These are phyloP conservation scores for Pisolithus orientalis DNA, from an alignment of 768 basidiomycete species.

Conservation along the genomic window DNA sequence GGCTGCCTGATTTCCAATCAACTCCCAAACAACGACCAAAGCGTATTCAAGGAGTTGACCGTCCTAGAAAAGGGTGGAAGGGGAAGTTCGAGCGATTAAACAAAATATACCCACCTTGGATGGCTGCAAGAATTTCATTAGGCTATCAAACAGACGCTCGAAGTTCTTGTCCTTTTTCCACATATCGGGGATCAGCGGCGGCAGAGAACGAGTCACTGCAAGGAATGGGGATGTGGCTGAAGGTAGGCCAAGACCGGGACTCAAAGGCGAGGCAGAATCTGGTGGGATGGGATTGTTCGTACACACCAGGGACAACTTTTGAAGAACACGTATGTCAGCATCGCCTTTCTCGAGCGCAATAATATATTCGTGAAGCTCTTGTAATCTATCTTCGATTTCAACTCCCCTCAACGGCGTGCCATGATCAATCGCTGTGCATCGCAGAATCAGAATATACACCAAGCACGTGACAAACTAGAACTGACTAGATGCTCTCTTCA, in stretches of 20 bases:
- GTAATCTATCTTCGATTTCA: slow-evolving; percentile 33
- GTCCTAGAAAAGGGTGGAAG: slow-evolving; percentile 33
- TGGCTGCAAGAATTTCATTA: slow-evolving; percentile 59
- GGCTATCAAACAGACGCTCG: slow-evolving; percentile 59
- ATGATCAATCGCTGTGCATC: slow-evolving; percentile 34
- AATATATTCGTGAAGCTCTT: slow-evolving; percentile 52
- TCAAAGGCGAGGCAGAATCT: slow-evolving; percentile 44
- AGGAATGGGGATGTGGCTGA: slow-evolving; percentile 54
- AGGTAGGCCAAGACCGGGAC: slow-evolving; percentile 45
- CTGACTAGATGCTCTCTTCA: slow-evolving; percentile 67
- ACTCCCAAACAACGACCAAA: slow-evolving; percentile 77
- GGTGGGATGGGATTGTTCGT: slow-evolving; percentile 45
- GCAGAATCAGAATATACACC: slow-evolving; percentile 7
- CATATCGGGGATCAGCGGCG: slow-evolving; percentile 46
- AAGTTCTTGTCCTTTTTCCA: slow-evolving; percentile 74
- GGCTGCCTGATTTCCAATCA: slow-evolving; percentile 66
- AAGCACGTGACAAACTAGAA: slow-evolving; percentile 10
- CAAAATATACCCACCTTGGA: slow-evolving; percentile 43
- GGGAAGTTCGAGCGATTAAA: neutral
- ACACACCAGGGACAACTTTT: slow-evolving; percentile 62
- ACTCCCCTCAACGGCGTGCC: slow-evolving; percentile 38
- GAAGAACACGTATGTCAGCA: slow-evolving; percentile 49
- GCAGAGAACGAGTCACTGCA: slow-evolving; percentile 30
- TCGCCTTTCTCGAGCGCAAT: slow-evolving; percentile 45
- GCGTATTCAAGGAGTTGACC: slow-evolving; percentile 69